A percentile compares a stretch with the other conserved stretches of the same genome.
Conservation (phyloP, 495 filamentous ascomycete species). For the Penicillium cosmopolitanum region DNA sequence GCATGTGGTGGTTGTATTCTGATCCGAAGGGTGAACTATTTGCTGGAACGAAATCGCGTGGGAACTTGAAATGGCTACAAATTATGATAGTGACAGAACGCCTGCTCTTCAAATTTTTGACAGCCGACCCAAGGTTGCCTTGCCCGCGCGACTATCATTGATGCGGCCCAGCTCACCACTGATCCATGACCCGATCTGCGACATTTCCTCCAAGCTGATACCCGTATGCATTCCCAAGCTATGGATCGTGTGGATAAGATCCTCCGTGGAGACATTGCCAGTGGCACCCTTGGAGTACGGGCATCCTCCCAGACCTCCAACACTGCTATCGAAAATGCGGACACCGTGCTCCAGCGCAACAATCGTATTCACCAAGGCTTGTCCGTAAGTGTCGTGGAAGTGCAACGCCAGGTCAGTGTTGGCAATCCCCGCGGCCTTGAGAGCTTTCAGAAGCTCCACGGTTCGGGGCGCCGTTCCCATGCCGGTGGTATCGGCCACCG, state of each 20-base stretch:
- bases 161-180: slow-evolving; percentile 74
- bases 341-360: slow-evolving; percentile 89
- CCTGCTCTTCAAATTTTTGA: background rate
- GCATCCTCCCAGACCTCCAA: slow-evolving; percentile 91
- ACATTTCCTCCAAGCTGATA: slow-evolving; percentile 80
- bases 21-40: background rate
- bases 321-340: slow-evolving; percentile 84
- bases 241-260: slow-evolving; percentile 88
- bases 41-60: background rate
- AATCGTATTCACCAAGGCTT: slow-evolving; percentile 87
- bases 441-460: slow-evolving; percentile 66
- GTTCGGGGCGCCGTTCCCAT: slow-evolving; percentile 92
- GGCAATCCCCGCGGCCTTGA: slow-evolving; percentile 75
- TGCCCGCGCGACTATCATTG: slow-evolving; percentile 78
- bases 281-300: slow-evolving; percentile 93
- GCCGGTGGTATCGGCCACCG: slow-evolving; percentile 92
- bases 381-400: slow-evolving; percentile 96
- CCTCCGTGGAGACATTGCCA: slow-evolving; percentile 93
- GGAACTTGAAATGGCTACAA: background rate
- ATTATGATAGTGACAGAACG: background rate
- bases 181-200: slow-evolving; percentile 88
- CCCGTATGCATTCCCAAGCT: slow-evolving; percentile 86
- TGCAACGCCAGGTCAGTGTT: slow-evolving; percentile 86
- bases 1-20: too few relatives aligned
- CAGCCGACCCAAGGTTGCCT: slow-evolving; percentile 65